Evolutionary conservation across 2,329 filamentous ascomycete species (phyloP), one percentile per base, ranked within the genome.

Genomic region (Metarhizium robertsii): DNA sequence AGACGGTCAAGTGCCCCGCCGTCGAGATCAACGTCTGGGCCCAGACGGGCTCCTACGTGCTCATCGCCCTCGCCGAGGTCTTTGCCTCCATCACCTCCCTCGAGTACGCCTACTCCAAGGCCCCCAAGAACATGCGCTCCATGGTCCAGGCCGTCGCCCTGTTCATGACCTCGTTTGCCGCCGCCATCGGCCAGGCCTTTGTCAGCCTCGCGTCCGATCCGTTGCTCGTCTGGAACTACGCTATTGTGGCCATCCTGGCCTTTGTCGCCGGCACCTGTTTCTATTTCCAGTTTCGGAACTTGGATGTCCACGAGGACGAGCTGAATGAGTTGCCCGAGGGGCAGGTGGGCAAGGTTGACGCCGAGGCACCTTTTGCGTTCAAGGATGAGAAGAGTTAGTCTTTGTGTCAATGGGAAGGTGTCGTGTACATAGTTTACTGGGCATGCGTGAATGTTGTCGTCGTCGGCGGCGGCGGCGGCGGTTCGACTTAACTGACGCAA

Each of bases 41-140:
- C 2, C 79, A 81, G 68, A 75, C 69, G 20, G 68, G 79, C 10
- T 74, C 78, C 29, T 78, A 79, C 64, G 71, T 79, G 59, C 63
- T 81, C 30, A 74, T 77, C 29, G 78, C 76, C 58, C 64, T 79
- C 4, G 74, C 77, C 7, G 78, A 81, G 69, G 77, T 80, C 54
- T 75, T 80, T 61, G 74, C 77, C 59, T 78, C 78, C 64, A 76
- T 80, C 56, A 79, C 78, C n/a, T 84, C 83, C 1, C 81, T 87
- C 60, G 87, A 90, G 67, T 90, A 89, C 60, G 88, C 88, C 36
- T 91, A 84, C 73, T 85, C 84, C 67, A 89, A 90, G 71, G 86
- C 87, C 0, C 88, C 88, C 29, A 82, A 80, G 64, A 90, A 90
- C 74, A 92, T 92, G 88, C 84, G 86, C 60, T 87, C 84, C 2